phyloP scores from a whole-genome alignment of 441 rosid species.

The Populus hybrid region DNA sequence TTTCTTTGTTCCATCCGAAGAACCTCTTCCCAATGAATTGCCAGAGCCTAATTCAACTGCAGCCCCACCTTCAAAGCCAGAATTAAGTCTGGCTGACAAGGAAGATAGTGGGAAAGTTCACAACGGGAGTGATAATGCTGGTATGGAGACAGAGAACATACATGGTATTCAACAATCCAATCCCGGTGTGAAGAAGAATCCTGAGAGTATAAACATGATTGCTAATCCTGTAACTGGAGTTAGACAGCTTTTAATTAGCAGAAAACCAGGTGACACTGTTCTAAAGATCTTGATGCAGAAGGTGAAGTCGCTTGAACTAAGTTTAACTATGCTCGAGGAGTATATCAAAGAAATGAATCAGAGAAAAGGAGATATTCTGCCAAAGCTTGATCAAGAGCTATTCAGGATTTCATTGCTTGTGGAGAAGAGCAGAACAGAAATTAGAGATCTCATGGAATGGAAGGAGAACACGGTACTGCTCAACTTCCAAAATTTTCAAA shows the following conservation, averaged over 20 bases:
- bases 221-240: slow-evolving; percentile 57
- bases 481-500: slow-evolving; percentile 21
- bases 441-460: slow-evolving; percentile 49
- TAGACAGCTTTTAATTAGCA: slow-evolving; percentile 55
- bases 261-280: slow-evolving; percentile 61
- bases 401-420: slow-evolving; percentile 41
- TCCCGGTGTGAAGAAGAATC: slow-evolving; percentile 30
- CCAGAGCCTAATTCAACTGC: slow-evolving; percentile 31
- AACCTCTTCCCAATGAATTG: slow-evolving; percentile 33
- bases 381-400: slow-evolving; percentile 56
- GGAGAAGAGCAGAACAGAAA: slow-evolving; percentile 54
- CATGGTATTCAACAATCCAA: slow-evolving; percentile 32
- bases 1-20: slow-evolving; percentile 55
- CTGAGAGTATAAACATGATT: slow-evolving; percentile 22
- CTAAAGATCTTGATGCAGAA: slow-evolving; percentile 86
- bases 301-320: slow-evolving; percentile 67
- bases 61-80: slow-evolving; percentile 27
- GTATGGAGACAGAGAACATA: slow-evolving; percentile 20
- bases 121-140: slow-evolving; percentile 19
- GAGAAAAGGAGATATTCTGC: slow-evolving; percentile 47
- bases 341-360: slow-evolving; percentile 55
- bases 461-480: slow-evolving; percentile 51
- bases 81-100: slow-evolving; percentile 25
- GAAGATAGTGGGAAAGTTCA: slow-evolving; percentile 29
- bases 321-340: slow-evolving; percentile 66